Evolutionary conservation across 2,329 filamentous ascomycete species (phyloP).

Genomic region (Dactylonectria estremocensis): DNA sequence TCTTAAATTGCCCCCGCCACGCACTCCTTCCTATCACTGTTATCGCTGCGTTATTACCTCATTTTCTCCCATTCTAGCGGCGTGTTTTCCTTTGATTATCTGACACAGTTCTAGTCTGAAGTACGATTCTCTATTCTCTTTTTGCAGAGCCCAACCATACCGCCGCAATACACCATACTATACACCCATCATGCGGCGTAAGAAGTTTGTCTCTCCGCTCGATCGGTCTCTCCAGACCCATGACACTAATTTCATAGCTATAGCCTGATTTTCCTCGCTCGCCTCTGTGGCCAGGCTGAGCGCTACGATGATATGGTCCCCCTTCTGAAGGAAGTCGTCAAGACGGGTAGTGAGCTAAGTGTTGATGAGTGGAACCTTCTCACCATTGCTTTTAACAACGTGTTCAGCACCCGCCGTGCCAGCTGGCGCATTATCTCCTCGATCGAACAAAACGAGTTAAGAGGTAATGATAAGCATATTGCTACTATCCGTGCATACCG

Average conservation of each 20-base stretch:
- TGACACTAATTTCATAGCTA: slow-evolving; percentile 45
- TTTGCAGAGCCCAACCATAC: too few species aligned
- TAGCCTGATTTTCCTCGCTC: slow-evolving; percentile 64
- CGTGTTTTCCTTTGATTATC: too few species aligned
- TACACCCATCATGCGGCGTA: neutral
- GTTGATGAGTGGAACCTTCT: slow-evolving; percentile 99
- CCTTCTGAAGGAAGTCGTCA: slow-evolving; percentile 99
- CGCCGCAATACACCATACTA: too few species aligned
- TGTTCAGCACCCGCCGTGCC: slow-evolving; percentile 96
- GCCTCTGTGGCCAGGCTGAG: slow-evolving; percentile 99
- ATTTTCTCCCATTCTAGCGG: too few species aligned
- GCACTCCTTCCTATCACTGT: too few species aligned
- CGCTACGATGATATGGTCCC: slow-evolving; percentile 99
- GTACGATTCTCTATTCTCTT: too few species aligned
- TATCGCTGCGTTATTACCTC: too few species aligned
- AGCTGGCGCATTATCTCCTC: slow-evolving; percentile 99
- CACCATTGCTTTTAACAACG: slow-evolving; percentile 99
- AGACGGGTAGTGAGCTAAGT: slow-evolving; percentile 83
- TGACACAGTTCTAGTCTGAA: too few species aligned
- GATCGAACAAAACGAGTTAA: too few species aligned
- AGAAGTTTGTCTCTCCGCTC: neutral
- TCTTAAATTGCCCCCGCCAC: too few species aligned
- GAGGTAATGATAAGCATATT: slow-evolving; percentile 96
- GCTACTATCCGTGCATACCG: slow-evolving; percentile 95
- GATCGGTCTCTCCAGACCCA: slow-evolving; percentile 6